phyloP scores from a whole-genome alignment of 768 basidiomycete species.

The Pleurotus djamor region DNA sequence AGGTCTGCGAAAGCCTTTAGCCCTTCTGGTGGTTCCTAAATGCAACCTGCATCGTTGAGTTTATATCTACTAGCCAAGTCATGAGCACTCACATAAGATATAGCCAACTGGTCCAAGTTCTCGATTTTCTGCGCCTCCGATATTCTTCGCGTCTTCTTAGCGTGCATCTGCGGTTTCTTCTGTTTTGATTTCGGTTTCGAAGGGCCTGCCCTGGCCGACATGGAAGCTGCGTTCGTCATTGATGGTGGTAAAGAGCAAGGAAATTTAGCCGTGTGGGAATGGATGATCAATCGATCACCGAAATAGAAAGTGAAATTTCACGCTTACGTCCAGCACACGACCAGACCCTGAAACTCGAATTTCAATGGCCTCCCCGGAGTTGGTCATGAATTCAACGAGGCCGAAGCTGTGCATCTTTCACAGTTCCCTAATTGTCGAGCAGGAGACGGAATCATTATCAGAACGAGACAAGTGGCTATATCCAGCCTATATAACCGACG shows the following conservation, averaged over 20 bases:
- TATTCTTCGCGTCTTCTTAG: conserved; percentile 23
- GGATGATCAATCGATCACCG: neutral
- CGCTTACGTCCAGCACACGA: neutral
- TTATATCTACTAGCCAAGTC: neutral
- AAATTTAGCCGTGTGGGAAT: neutral
- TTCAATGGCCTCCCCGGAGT: no score
- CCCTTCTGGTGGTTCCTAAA: conserved; percentile 48
- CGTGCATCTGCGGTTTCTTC: neutral
- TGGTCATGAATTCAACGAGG: neutral
- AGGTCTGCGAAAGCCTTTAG: conserved; percentile 67
- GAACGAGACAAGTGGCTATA: no score
- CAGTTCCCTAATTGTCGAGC: no score
- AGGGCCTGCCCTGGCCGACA: conserved; percentile 14
- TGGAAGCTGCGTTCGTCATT: neutral
- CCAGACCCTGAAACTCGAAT: neutral
- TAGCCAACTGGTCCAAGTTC: conserved; percentile 24
- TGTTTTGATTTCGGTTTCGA: conserved; percentile 6
- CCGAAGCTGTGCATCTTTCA: neutral
- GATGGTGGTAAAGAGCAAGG: neutral
- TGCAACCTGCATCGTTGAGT: conserved; percentile 11
- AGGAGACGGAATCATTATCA: no score
- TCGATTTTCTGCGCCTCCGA: conserved; percentile 36
- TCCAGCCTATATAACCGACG: neutral
- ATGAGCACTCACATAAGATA: conserved; percentile 33
- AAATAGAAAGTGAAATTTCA: neutral